phyloP scores from a whole-genome alignment of 192 early-diverging fungal genomes.

The Gryganskiella cystojenkinii region DNA sequence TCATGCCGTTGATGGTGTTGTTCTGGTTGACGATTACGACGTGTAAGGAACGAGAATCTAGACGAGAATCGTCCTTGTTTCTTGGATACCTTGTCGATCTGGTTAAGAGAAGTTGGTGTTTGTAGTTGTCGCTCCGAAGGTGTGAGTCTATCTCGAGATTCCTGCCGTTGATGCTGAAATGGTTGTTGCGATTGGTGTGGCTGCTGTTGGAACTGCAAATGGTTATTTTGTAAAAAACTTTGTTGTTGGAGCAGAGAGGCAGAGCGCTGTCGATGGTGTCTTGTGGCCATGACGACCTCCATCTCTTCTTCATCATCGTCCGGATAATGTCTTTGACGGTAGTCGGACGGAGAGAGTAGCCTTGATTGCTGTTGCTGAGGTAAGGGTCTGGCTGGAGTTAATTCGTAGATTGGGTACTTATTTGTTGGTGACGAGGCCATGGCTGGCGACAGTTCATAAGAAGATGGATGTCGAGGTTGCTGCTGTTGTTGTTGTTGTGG shows the following conservation, averaged over 20 bases:
- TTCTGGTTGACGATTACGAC: slow-evolving; percentile 20
- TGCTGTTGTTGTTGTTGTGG: slow-evolving; percentile 10
- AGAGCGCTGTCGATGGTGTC: slow-evolving; percentile 25
- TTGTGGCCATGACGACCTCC: not conserved
- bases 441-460: slow-evolving; percentile 8
- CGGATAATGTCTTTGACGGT: slow-evolving; percentile 13
- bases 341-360: slow-evolving; percentile 3
- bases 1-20: slow-evolving; percentile 33
- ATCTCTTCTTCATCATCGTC: slow-evolving; percentile 26
- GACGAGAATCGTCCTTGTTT: slow-evolving; percentile 34
- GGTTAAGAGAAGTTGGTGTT: slow-evolving; percentile 22
- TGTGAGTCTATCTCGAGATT: not conserved
- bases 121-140: slow-evolving; percentile 7
- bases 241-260: slow-evolving; percentile 7
- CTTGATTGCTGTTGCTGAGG: slow-evolving; percentile 32
- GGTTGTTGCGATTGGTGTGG: slow-evolving; percentile 12
- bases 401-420: slow-evolving; percentile 42
- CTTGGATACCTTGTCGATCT: slow-evolving; percentile 31
- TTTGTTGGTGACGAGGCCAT: slow-evolving; percentile 14
- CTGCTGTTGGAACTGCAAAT: slow-evolving; percentile 7
- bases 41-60: slow-evolving; percentile 49
- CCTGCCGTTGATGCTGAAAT: not conserved
- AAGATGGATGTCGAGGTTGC: too few species aligned
- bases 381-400: not conserved
- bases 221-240: slow-evolving; percentile 3